These are phyloP conservation scores for Phytopythium mirpurense DNA, from an alignment of 352 stramenopile genomes.

Conservation along the genomic window DNA sequence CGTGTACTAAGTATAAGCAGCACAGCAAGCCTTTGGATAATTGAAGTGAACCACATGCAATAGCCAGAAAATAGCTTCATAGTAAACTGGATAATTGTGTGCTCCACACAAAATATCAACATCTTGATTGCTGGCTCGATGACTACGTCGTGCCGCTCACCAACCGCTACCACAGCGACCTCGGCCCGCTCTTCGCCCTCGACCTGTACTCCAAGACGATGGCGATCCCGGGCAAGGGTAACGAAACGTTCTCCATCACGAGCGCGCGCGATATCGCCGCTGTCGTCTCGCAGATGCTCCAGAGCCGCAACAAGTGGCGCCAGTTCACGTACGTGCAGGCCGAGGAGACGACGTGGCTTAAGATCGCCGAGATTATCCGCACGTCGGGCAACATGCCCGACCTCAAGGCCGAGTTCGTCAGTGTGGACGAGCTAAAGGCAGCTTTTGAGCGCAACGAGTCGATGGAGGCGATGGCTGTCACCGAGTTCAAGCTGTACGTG, in stretches of 20 bases:
- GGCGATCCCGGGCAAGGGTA: conserved; percentile 23
- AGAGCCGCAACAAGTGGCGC: conserved; percentile 22
- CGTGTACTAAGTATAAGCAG: conserved; percentile 4
- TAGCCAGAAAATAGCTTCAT: no score
- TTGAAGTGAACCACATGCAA: no score
- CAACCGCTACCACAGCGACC: conserved; percentile 22
- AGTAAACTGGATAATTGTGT: no score
- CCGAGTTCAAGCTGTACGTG: conserved; percentile 22
- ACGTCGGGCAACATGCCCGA: conserved; percentile 13
- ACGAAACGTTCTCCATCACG: conserved; percentile 20
- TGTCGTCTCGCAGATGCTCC: conserved; percentile 16
- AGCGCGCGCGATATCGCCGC: conserved; percentile 20
- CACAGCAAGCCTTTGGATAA: no score
- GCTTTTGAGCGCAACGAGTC: conserved; percentile 7
- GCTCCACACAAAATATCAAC: no score
- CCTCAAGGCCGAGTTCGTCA: conserved; percentile 17
- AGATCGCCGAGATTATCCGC: conserved; percentile 21
- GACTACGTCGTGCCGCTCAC: conserved; percentile 25
- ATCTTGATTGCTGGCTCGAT: no score
- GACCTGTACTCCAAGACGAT: conserved; percentile 25
- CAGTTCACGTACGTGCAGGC: conserved; percentile 25
- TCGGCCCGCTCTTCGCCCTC: conserved; percentile 13
- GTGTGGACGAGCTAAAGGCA: conserved; percentile 14
- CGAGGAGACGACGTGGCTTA: conserved; percentile 26
- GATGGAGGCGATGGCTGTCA: not conserved